These are phyloP conservation scores for Mucor ambiguus DNA, from an alignment of 371 early-diverging fungal genomes.

Conservation along the genomic window DNA sequence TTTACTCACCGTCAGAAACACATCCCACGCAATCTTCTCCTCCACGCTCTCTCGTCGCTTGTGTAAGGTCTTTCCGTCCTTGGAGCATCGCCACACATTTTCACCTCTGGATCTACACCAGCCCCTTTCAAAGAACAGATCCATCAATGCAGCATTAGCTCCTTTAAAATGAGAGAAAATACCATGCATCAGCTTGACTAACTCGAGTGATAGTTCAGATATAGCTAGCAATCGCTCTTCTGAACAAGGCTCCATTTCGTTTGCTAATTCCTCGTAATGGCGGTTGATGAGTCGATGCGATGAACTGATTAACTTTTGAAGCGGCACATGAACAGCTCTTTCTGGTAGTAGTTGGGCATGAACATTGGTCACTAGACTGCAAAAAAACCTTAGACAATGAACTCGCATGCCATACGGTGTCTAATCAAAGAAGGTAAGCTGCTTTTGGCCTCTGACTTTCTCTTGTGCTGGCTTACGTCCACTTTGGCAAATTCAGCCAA, in stretches of 20 bases:
- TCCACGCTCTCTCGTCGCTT: constrained; percentile 47
- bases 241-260: constrained; percentile 39
- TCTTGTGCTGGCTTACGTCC: constrained; percentile 33
- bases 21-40: constrained; percentile 52
- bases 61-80: constrained; percentile 46
- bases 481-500: constrained; percentile 56
- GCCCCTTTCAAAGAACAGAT: constrained; percentile 56
- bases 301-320: constrained; percentile 52
- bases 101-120: constrained; percentile 56
- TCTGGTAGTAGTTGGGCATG: constrained; percentile 56
- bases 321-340: constrained; percentile 56
- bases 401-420: constrained; percentile 59
- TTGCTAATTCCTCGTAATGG: constrained; percentile 49
- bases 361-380: constrained; percentile 51
- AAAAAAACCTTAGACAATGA: constrained; percentile 51
- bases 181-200: constrained; percentile 56
- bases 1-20: constrained; percentile 44
- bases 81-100: constrained; percentile 51
- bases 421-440: constrained; percentile 22
- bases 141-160: constrained; percentile 54
- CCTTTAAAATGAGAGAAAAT: constrained; percentile 57
- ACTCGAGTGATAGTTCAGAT: constrained; percentile 47
- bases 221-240: constrained; percentile 52
- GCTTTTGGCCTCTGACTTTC: too few species aligned
- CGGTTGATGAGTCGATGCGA: constrained; percentile 51